Evolutionary conservation across 2,329 filamentous ascomycete genomes (phyloP).

Genomic region (Penicillium concentricum): DNA sequence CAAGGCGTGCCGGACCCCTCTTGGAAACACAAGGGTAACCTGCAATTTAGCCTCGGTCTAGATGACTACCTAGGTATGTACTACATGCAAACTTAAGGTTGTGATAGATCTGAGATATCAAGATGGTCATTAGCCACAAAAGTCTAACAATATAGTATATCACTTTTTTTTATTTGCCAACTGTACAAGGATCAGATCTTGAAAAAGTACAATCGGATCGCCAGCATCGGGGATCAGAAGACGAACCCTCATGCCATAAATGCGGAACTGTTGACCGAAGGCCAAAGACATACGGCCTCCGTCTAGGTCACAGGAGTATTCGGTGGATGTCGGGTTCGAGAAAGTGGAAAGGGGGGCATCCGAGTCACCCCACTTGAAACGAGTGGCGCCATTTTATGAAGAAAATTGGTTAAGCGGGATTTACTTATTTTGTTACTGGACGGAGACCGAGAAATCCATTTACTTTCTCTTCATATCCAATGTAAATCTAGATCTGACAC

Average conservation of each 20-base stretch:
- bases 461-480: neutral
- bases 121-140: neutral
- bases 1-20: conserved; percentile 10
- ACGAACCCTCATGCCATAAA: conserved; percentile 2
- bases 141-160: neutral
- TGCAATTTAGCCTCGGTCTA: conserved; percentile 6
- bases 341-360: conserved; percentile 13
- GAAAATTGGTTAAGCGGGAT: conserved; percentile 12
- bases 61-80: neutral
- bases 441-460: neutral
- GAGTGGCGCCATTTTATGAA: neutral
- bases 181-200: too few species aligned
- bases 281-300: neutral
- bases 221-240: neutral
- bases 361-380: conserved; percentile 24
- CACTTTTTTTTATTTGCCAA: neutral
- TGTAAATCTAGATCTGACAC: neutral
- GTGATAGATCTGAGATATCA: neutral
- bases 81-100: neutral
- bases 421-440: conserved; percentile 12
- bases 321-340: conserved; percentile 16
- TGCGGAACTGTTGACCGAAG: conserved; percentile 9
- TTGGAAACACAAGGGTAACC: neutral
- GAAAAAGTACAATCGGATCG: conserved; percentile 1
- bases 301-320: conserved; percentile 2